Base-by-base conservation (phyloP, 768 basidiomycete genomes). In the Russula sp. region DNA sequence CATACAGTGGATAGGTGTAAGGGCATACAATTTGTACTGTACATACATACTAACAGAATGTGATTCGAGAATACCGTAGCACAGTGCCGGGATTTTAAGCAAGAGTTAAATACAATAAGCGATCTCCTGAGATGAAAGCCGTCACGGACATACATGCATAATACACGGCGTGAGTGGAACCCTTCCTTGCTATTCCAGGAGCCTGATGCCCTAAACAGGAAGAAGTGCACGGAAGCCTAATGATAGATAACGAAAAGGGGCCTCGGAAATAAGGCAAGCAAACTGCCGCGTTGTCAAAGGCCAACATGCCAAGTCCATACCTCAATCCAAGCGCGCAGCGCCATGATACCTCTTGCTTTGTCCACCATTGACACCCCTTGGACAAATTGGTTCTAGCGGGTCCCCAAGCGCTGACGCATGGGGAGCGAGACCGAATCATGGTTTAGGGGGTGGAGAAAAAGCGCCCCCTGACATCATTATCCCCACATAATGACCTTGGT, bases 401-500 rank as follows among this genome's bases (percentile, higher is more conserved):
- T 22, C 14, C 27, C 10, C 49, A 27, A 10, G 34, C 31, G 20
- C 22, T 40, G 44, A 45, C 51, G 51, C 55, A 32, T 27, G 11
- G 2, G 47, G 45, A 18, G 45, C 37, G 10, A 16, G 57, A 55
- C 20, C 22, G 27, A 56, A 55, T 44, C 27, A 39, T 42, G 40
- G 20, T 44, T 51, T 14, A 48, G 31, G 57, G 39, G 39, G 31
- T 35, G 39, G 45, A 58, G 32, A 45, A 39, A 40, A 45, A 32
- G 47, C 37, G 37, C 49, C 45, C 40, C 44, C 31, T 22, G 27
- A 6, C 47, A 18, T 47, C 48, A 8, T 55, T 66, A 69, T 2
- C 64, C 68, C 67, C 67, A 69, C 49, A 69, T 59, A 45, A 64
- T 63, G 59, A 69, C 63, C 44, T 68, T 69, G 45, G 61, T 68